phyloP scores from a whole-genome alignment of 306 rosid species.

The Rosa multiflora region DNA sequence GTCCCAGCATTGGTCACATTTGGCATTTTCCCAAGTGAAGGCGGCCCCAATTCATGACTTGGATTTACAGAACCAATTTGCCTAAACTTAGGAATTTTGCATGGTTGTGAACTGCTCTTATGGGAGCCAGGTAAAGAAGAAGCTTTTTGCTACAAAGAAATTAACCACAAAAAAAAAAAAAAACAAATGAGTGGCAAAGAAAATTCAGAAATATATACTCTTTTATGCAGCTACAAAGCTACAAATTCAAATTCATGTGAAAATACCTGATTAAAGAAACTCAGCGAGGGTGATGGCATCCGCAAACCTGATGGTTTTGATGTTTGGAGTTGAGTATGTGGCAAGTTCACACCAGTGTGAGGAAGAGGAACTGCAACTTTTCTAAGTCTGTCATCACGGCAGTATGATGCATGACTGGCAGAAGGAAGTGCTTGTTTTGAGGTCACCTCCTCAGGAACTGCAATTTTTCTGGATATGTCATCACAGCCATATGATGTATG shows the following conservation, averaged over 20 bases:
- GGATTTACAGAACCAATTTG: constrained; percentile 33
- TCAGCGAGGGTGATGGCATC: constrained; percentile 94
- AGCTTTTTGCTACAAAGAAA: constrained; percentile 51
- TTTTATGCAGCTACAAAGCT: constrained; percentile 13
- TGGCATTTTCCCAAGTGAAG: constrained; percentile 27
- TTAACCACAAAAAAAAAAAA: background rate
- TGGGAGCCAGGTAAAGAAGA: constrained; percentile 37
- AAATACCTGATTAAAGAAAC: constrained; percentile 75
- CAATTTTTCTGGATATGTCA: too few species aligned
- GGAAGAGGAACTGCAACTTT: constrained; percentile 33
- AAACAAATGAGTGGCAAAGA: background rate
- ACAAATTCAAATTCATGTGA: constrained; percentile 21
- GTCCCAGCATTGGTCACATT: constrained; percentile 29
- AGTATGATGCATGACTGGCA: too few species aligned
- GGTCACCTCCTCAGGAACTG: too few species aligned
- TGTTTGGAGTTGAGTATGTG: constrained; percentile 34
- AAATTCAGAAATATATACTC: constrained; percentile 13
- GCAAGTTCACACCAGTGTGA: constrained; percentile 35
- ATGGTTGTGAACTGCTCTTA: constrained; percentile 40
- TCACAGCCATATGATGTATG: too few species aligned
- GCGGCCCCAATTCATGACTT: constrained; percentile 32
- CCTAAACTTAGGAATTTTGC: constrained; percentile 44
- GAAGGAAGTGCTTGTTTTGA: too few species aligned
- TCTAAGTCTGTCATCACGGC: constrained; percentile 16
- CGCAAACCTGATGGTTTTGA: constrained; percentile 79